Base-by-base conservation (phyloP, 805 yeast genomes). In the Hermanozyma aechmeae region DNA sequence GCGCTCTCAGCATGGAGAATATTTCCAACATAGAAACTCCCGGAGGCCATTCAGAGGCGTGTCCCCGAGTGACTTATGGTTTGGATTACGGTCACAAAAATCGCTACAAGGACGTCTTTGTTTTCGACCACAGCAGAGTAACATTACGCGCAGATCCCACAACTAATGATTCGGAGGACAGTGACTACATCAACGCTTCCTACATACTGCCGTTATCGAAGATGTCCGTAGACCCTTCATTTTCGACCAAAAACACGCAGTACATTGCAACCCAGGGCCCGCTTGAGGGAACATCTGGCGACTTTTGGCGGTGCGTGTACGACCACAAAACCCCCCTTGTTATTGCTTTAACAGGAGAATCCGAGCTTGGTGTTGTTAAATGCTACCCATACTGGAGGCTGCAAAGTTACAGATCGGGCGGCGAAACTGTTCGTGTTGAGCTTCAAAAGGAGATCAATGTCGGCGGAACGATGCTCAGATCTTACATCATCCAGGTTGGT, bases 211-310 rank as follows among this genome's bases (percentile, higher is more conserved):
- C 12, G 25, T 8, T 11, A 12, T 23, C 16, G 14, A 23, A 15
- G 20, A 16, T 11, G 13, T 9, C 10, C 13, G n/a, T n/a, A n/a
- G n/a, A n/a, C n/a, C n/a, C n/a, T n/a, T n/a, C n/a, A n/a, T n/a
- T n/a, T n/a, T 24, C 33, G n/a, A 24, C 31, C 4, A 23, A 32
- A 3, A 35, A 40, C 11, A 38, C 44, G 28, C 39, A 36, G n/a
- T 80, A 76, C 46, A 82, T 87, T 43, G 96, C 95, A 0, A 71
- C 93, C 1, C 96, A 89, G 51, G 98, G 96, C 2, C 98, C 98
- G 3, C 53, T 82, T 34, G 51, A 49, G 2, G 67, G 68, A 22
- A 89, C 97, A 0, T 66, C 78, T 15, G 76, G 74, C 13, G 95
- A 89, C 50, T 87, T 89, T 45, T 86, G 93, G 79, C 79, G 78